phyloP scores from a whole-genome alignment of 371 early-diverging fungal species.

The Saksenaea oblongispora region DNA sequence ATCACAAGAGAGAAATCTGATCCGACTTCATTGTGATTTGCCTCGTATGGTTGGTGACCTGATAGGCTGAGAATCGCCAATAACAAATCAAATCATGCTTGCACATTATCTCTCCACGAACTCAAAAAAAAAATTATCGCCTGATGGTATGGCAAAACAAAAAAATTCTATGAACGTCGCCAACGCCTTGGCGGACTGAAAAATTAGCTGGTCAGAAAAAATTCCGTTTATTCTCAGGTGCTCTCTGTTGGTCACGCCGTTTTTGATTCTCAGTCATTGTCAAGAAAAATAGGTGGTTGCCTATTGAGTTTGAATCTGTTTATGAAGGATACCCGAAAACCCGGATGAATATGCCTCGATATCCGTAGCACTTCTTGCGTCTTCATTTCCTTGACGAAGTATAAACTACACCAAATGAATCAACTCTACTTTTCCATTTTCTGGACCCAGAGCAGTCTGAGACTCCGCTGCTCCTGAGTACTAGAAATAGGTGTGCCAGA shows the following conservation, averaged over 20 bases:
- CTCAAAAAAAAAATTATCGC: background rate
- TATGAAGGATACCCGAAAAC: background rate
- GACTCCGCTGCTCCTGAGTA: background rate
- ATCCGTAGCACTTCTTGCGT: background rate
- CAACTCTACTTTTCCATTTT: too few species aligned
- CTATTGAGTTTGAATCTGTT: background rate
- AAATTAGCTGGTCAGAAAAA: background rate
- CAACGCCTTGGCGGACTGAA: background rate
- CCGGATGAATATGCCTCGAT: background rate
- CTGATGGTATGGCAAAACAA: background rate
- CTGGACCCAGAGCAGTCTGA: too few species aligned
- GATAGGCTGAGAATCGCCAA: background rate
- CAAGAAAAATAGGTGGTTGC: background rate
- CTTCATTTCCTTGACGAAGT: background rate
- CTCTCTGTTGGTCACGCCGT: background rate
- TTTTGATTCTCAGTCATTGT: slow-evolving; percentile 1
- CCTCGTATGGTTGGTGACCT: background rate
- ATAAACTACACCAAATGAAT: too few species aligned
- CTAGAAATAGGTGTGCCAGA: background rate
- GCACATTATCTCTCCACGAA: slow-evolving; percentile 1
- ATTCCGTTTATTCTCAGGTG: slow-evolving; percentile 2
- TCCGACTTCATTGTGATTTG: background rate
- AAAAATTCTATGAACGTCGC: background rate
- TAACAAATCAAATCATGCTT: background rate
- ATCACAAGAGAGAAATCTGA: background rate